These are phyloP conservation scores for Fusarium transvaalense DNA, from an alignment of 2,329 filamentous ascomycete species.

Conservation along the genomic window DNA sequence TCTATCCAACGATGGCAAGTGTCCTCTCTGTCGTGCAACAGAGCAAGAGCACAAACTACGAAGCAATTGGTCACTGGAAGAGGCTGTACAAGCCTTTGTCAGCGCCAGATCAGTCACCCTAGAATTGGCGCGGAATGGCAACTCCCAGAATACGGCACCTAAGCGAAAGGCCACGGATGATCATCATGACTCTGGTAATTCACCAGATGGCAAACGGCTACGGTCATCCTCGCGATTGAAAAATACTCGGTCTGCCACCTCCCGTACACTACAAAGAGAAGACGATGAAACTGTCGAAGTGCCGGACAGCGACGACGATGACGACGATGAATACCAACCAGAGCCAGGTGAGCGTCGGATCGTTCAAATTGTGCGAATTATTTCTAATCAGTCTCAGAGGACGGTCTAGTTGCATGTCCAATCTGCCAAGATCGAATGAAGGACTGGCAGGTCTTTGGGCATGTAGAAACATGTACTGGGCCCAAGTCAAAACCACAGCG, in stretches of 20 bases:
- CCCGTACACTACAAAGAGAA: slow-evolving; percentile 35
- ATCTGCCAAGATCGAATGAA: slow-evolving; percentile 87
- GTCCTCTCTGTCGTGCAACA: slow-evolving; percentile 81
- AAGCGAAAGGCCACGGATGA: slow-evolving; percentile 66
- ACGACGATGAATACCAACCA: slow-evolving; percentile 51
- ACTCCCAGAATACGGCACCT: slow-evolving; percentile 39
- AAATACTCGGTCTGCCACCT: slow-evolving; percentile 56
- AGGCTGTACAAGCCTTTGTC: slow-evolving; percentile 84
- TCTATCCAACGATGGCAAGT: slow-evolving; percentile 85
- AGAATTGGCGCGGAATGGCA: slow-evolving; percentile 67
- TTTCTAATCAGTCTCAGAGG: slow-evolving; percentile 60
- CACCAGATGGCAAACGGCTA: slow-evolving; percentile 61
- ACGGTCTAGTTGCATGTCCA: slow-evolving; percentile 86
- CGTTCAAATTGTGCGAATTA: background rate
- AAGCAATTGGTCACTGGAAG: slow-evolving; percentile 86
- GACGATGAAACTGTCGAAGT: slow-evolving; percentile 45
- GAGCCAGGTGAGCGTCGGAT: slow-evolving; percentile 44
- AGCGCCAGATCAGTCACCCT: slow-evolving; percentile 73
- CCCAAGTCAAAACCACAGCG: slow-evolving; percentile 45
- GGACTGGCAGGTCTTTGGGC: slow-evolving; percentile 78
- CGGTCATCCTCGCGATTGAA: slow-evolving; percentile 65
- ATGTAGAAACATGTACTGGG: slow-evolving; percentile 76
- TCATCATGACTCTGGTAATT: slow-evolving; percentile 45
- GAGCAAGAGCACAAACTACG: slow-evolving; percentile 89
- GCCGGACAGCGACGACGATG: slow-evolving; percentile 45